These are phyloP conservation scores for Exophiala spinifera DNA, from an alignment of 2,329 filamentous ascomycete genomes.

Conservation along the genomic window DNA sequence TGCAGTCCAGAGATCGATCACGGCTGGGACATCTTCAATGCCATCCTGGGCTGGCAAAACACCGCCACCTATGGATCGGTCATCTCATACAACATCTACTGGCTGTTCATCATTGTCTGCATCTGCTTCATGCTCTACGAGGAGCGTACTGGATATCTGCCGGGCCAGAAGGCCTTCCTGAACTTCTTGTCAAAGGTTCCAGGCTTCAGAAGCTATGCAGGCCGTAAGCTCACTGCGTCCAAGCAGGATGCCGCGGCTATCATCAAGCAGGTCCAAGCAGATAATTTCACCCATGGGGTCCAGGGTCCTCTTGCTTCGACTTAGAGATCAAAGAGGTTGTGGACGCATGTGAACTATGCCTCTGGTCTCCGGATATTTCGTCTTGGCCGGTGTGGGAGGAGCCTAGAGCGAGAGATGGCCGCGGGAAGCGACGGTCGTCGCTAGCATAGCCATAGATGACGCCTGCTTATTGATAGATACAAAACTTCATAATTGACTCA, in stretches of 20 bases:
- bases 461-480: no score
- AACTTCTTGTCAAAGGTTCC: neutral
- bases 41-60: conserved; percentile 82
- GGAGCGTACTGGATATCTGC: neutral
- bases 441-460: no score
- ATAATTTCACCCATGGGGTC: neutral
- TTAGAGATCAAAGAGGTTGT: neutral
- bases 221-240: neutral
- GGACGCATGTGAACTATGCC: no score
- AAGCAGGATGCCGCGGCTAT: neutral
- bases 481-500: no score
- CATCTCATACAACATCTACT: conserved; percentile 84
- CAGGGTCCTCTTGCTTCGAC: neutral
- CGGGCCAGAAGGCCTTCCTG: neutral
- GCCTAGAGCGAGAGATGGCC: no score
- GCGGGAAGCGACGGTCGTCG: no score
- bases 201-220: neutral
- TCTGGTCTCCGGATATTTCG: no score
- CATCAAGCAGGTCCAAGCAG: neutral
- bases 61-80: conserved; percentile 84
- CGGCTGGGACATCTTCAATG: conserved; percentile 85
- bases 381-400: no score
- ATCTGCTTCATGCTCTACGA: conserved; percentile 42
- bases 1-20: conserved; percentile 71
- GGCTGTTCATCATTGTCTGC: conserved; percentile 66